Evolutionary conservation across 495 filamentous ascomycete genomes (phyloP).

Genomic region (Aspergillus bridgeri): DNA sequence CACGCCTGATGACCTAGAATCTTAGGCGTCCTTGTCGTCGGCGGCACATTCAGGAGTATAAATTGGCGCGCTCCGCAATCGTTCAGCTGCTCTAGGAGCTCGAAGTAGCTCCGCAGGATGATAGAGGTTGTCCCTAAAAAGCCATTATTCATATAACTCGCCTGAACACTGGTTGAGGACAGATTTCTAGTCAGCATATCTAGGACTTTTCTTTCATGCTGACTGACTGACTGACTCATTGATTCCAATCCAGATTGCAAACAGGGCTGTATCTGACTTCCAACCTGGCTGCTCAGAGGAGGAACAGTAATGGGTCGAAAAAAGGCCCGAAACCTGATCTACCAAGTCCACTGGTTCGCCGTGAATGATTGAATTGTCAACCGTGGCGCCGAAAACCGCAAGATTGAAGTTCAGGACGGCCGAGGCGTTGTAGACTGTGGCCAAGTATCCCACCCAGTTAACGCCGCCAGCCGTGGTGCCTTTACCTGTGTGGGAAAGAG

Average conservation of each 20-base stretch:
- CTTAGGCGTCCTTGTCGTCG: conserved; percentile 45
- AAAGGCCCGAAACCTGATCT: background rate
- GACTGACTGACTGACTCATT: conserved; percentile 47
- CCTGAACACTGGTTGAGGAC: background rate
- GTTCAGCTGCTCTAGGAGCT: conserved; percentile 39
- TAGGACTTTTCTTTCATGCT: background rate
- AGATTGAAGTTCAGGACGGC: conserved; percentile 62
- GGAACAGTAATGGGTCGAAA: conserved; percentile 3
- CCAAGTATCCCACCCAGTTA: conserved; percentile 70
- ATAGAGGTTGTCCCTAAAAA: background rate
- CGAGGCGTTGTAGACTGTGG: conserved; percentile 58
- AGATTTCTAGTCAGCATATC: background rate
- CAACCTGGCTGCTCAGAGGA: conserved; percentile 33
- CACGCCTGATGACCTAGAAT: background rate
- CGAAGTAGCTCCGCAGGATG: conserved; percentile 8
- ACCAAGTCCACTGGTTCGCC: conserved; percentile 1
- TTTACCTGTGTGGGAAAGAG: background rate
- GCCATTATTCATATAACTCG: background rate
- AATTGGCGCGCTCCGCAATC: conserved; percentile 61
- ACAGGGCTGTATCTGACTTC: conserved; percentile 53
- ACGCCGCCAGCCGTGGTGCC: conserved; percentile 49
- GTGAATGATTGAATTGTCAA: conserved; percentile 55
- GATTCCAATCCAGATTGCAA: conserved; percentile 66
- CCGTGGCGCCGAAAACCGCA: conserved; percentile 66
- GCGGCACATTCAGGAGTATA: conserved; percentile 63